Base-by-base conservation (phyloP, 2,329 filamentous ascomycete species). In the Dothiorella sarmentorum region DNA sequence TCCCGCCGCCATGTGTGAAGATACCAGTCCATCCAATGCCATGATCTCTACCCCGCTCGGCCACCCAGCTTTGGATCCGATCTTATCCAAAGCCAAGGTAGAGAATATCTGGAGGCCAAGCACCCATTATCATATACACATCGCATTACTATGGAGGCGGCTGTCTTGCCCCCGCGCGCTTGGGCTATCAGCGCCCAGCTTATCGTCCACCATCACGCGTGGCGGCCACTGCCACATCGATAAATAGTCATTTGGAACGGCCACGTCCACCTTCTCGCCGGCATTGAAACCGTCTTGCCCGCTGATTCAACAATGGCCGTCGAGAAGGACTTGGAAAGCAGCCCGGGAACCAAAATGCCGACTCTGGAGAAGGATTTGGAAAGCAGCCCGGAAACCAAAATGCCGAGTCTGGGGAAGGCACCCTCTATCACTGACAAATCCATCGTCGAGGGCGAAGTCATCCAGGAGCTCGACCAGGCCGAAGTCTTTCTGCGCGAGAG, bases 401-500 rank as follows among this genome's bases (percentile, higher is more conserved):
- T 40, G 43, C 42, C 49, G 20, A 55, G 55, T 27, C 26, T 60
- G 13, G 58, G 57, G 35, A 60, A 57, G 43, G 33, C 44, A 3
- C 31, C 52, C 2, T 56, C 61, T 58, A 22, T 61, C 17, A 63
- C 65, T 27, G 38, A 42, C 27, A 59, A 59, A 40, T 59, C 57
- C 20, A 29, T 69, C 35, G 66, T 66, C n/a, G 61, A 62, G 7
- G 69, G 71, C 22, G 66, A 73, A 31, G 63, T 71, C 33, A 60
- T 65, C 7, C 49, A 53, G 33, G 71, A 77, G 27, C 74, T 81
- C 15, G 80, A 82, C 63, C 75, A 78, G 58, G 76, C 75, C 3
- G 78, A 77, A 47, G 62, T 77, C 29, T 82, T 81, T 61, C 73
- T 82, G 0, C 73, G 72, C n/a, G 69, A 80, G 47, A 71, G 82